These are phyloP conservation scores for Apophysomyces variabilis DNA, from an alignment of 371 early-diverging fungal species.

Conservation along the genomic window DNA sequence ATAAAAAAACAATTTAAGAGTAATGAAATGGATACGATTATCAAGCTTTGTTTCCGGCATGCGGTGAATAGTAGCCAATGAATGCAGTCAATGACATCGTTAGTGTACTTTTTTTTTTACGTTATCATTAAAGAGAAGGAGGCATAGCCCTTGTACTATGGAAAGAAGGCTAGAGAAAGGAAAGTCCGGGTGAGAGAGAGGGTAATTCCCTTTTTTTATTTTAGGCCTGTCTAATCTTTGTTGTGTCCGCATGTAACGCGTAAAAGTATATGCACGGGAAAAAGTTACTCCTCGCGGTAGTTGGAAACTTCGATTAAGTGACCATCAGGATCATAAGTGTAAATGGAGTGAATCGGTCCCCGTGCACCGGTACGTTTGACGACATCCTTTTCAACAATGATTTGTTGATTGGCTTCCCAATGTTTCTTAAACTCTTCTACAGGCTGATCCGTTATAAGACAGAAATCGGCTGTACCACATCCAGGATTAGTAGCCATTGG, in stretches of 20 bases:
- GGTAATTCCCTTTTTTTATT: not conserved
- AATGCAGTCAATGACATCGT: too few relatives aligned
- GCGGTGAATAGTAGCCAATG: too few relatives aligned
- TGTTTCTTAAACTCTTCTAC: conserved; percentile 14
- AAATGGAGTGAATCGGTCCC: conserved; percentile 13
- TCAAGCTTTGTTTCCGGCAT: too few relatives aligned
- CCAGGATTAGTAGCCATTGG: conserved; percentile 19
- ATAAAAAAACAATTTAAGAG: conserved; percentile 3
- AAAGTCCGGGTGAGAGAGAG: not conserved
- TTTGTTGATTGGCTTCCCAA: conserved; percentile 22
- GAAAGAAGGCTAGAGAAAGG: not conserved
- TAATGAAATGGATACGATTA: not conserved
- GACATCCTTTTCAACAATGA: not conserved
- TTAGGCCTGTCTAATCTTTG: not conserved
- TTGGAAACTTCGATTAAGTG: conserved; percentile 23
- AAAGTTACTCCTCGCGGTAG: not conserved
- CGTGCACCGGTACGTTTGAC: conserved; percentile 21
- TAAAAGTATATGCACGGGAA: not conserved
- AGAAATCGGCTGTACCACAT: conserved; percentile 24
- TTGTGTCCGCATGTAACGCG: not conserved
- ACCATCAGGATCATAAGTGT: conserved; percentile 24
- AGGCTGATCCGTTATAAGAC: conserved; percentile 22
- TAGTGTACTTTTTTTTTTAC: too few relatives aligned
- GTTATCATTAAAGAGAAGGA: not conserved
- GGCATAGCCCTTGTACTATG: not conserved